Evolutionary conservation across 345 rosid species (phyloP).

Genomic region (Linum tenue): DNA sequence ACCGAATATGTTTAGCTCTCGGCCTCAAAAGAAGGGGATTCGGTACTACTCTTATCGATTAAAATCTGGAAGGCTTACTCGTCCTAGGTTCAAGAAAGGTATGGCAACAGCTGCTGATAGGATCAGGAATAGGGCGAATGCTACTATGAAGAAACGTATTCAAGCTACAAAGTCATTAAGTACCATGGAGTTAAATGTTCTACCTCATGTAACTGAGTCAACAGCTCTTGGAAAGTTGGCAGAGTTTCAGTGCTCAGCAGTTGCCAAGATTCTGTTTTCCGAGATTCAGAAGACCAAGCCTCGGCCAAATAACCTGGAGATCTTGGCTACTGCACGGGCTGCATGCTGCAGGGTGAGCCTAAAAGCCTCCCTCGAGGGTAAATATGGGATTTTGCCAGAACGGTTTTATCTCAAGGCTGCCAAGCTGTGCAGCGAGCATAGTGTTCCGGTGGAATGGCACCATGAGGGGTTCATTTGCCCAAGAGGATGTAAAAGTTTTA

Average conservation of each 20-base stretch:
- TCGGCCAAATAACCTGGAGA: slow-evolving; percentile 76
- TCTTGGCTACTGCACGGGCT: slow-evolving; percentile 64
- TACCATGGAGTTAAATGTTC: slow-evolving; percentile 23
- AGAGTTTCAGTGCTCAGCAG: slow-evolving; percentile 53
- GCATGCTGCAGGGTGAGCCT: slow-evolving; percentile 88
- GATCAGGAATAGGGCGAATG: slow-evolving; percentile 57
- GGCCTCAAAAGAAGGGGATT: slow-evolving; percentile 56
- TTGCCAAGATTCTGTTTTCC: slow-evolving; percentile 64
- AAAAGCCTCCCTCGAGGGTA: slow-evolving; percentile 61
- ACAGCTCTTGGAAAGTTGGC: slow-evolving; percentile 40
- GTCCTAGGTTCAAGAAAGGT: slow-evolving; percentile 77
- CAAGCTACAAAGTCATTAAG: slow-evolving; percentile 51
- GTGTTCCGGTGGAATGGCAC: slow-evolving; percentile 84
- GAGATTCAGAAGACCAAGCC: slow-evolving; percentile 65
- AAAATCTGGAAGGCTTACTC: slow-evolving; percentile 92
- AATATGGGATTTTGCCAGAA: slow-evolving; percentile 68
- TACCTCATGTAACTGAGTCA: slow-evolving; percentile 29
- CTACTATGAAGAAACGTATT: slow-evolving; percentile 64
- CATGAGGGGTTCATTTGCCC: slow-evolving; percentile 61
- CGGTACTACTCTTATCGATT: slow-evolving; percentile 59
- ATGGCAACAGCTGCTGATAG: slow-evolving; percentile 68
- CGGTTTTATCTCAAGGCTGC: slow-evolving; percentile 79
- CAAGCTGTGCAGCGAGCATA: slow-evolving; percentile 84
- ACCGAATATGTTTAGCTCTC: slow-evolving; percentile 43
- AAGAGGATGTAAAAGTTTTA: slow-evolving; percentile 62